Conservation (phyloP, 306 rosid genomes). For the Cucurbita argyrosperma region DNA sequence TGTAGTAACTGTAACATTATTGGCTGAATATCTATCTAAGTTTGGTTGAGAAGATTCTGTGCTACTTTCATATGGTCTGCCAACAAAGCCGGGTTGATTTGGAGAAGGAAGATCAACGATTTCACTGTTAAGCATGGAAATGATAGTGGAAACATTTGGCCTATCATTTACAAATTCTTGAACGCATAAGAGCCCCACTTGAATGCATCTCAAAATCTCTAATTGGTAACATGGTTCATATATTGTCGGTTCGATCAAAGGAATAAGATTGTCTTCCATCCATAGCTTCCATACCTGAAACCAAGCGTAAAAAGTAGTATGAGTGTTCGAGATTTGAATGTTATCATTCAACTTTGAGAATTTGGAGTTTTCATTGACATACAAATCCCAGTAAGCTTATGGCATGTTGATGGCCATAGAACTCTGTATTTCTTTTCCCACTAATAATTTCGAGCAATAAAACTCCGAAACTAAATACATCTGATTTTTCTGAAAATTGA, state of each 20-base stretch:
- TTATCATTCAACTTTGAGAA: too few relatives aligned
- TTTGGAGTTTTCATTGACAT: not conserved
- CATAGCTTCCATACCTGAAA: slow-evolving; percentile 11
- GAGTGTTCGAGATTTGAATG: too few relatives aligned
- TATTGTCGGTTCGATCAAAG: not conserved
- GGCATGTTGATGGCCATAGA: not conserved
- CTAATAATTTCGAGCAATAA: not conserved
- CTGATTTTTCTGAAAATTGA: slow-evolving; percentile 11
- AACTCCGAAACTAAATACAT: not conserved
- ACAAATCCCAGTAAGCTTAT: not conserved
- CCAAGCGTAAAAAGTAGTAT: too few relatives aligned
- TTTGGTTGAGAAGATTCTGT: not conserved
- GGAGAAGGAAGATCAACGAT: not conserved
- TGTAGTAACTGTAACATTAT: not conserved
- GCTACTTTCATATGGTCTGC: not conserved
- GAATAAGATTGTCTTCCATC: slow-evolving; percentile 1
- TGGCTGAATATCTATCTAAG: not conserved
- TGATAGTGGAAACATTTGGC: not conserved
- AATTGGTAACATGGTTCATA: not conserved
- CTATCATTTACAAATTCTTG: not conserved
- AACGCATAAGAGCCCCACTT: not conserved
- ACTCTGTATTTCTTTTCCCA: not conserved
- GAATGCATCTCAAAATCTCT: slow-evolving; percentile 3
- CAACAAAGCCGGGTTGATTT: not conserved
- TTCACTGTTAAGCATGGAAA: not conserved